phyloP scores from a whole-genome alignment of 164 flowering plant species.

The Nelumbo lutea region DNA sequence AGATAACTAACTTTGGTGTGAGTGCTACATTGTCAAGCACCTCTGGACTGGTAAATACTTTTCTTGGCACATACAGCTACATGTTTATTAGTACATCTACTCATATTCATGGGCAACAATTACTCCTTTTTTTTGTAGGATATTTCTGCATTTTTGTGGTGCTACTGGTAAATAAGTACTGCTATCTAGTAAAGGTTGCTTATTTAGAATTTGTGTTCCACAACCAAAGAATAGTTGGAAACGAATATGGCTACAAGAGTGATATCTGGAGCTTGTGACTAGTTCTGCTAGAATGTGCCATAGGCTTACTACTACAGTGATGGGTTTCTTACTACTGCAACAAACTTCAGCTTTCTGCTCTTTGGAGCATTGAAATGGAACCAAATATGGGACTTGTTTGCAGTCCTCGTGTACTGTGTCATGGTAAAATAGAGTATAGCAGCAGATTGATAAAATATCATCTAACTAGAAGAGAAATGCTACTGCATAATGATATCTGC shows the following conservation, averaged over 20 bases:
- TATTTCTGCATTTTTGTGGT: neutral
- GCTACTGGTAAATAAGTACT: neutral
- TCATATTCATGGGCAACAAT: neutral
- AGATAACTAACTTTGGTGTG: constrained; percentile 97
- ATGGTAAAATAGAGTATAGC: too few relatives aligned
- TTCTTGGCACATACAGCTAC: constrained; percentile 88
- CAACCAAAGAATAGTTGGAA: constrained; percentile 93
- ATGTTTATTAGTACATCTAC: constrained; percentile 78
- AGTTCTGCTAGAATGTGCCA: constrained; percentile 87
- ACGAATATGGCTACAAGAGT: constrained; percentile 58
- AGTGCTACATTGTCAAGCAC: constrained; percentile 76
- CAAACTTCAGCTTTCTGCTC: too few relatives aligned
- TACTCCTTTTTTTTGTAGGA: neutral
- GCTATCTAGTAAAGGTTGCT: constrained; percentile 1
- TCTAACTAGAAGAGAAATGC: too few relatives aligned
- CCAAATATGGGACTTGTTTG: too few relatives aligned
- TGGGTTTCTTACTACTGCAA: too few relatives aligned
- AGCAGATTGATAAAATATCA: too few relatives aligned
- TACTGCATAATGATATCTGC: too few relatives aligned
- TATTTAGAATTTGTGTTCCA: constrained; percentile 15
- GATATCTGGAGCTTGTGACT: constrained; percentile 99
- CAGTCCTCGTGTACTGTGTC: too few relatives aligned
- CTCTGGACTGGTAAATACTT: constrained; percentile 74
- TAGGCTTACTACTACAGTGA: constrained; percentile 27
- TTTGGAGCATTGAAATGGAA: too few relatives aligned